Percentiles rank a stretch among this genome's conserved stretches.
phyloP scores from a whole-genome alignment of 2,329 filamentous ascomycete species.

The Colletotrichum gigasporum region DNA sequence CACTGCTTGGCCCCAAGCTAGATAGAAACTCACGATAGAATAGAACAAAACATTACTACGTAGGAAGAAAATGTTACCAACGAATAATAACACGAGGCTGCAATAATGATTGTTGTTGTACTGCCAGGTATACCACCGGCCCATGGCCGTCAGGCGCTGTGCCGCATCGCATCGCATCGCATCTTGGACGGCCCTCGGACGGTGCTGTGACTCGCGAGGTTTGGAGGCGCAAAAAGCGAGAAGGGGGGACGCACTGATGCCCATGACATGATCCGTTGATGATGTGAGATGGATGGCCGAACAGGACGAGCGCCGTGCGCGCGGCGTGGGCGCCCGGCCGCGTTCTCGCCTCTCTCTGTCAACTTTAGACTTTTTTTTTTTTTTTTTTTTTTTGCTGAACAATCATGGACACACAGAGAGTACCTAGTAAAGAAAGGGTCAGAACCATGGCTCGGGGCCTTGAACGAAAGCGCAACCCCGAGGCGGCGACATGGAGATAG shows the following conservation, averaged over 20 bases:
- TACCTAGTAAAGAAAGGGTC: too few species aligned
- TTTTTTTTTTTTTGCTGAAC: not conserved
- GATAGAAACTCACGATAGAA: too few species aligned
- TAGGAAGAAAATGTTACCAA: too few species aligned
- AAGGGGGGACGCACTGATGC: conserved; percentile 25
- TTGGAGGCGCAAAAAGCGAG: conserved; percentile 22
- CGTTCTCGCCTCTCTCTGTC: too few species aligned
- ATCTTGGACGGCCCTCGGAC: conserved; percentile 29
- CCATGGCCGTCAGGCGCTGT: not conserved
- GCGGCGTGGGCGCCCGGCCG: too few species aligned
- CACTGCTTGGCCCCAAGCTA: too few species aligned
- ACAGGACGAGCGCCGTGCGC: conserved; percentile 19
- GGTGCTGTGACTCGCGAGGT: conserved; percentile 28
- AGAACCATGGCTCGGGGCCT: too few species aligned
- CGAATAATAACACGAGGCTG: too few species aligned
- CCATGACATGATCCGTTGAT: not conserved
- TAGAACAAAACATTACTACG: too few species aligned
- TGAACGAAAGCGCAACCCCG: conserved; percentile 3
- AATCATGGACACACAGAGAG: too few species aligned
- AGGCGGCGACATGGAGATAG: not conserved
- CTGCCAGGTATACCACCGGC: not conserved
- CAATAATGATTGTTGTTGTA: too few species aligned
- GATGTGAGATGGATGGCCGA: not conserved
- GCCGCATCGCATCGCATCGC: not conserved
- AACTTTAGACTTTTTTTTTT: not conserved